Base-by-base conservation (phyloP, 2,329 filamentous ascomycete genomes). In the Fusarium subtropicale region DNA sequence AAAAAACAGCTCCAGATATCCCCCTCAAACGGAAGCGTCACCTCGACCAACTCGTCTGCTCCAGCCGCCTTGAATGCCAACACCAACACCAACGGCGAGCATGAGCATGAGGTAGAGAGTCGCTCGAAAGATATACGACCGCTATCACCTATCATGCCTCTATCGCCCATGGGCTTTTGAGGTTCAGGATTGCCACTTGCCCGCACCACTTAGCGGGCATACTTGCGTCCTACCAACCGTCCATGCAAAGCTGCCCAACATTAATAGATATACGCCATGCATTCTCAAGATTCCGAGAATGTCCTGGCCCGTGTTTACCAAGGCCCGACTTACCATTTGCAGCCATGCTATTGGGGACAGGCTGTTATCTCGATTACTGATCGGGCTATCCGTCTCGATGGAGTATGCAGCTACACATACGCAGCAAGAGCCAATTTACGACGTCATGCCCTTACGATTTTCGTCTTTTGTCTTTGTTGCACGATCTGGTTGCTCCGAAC, bases 111-210 rank as follows among this genome's bases (percentile, higher is more conserved):
- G 48, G 36, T 63, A 41, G 61, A 57, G 31, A 66, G 68, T 48
- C 57, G 60, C 36, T 65, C 80, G n/a, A 79, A 79, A 30, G 85
- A 87, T 53, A 71, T 89, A 44, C 81, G 86, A 44, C 87, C 87
- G 4, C 77, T 91, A 36, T 91, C 89, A 62, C 89, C 89, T 7
- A 90, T 91, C 74, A 88, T 89, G 77, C 89, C 89, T 42, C 78
- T 91, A 47, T 91, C 88, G 36, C 88, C 88, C 15, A 80, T 90
- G 74, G 86, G 87, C 65, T 86, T 90, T 69, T 87, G 78, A 77
- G 42, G 24, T 30, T 16, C 53, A 47, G 41, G 62, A 34, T 34
- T 63, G 34, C 16, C 36, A 45, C 64, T 59, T 51, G 64, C 53
- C 41, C 38, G 56, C 50, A 22, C 20, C 20, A 22, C 20, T 22